A percentile compares a stretch with the other conserved stretches of the same genome.
Evolutionary conservation across 2,329 filamentous ascomycete genomes (phyloP).

Genomic region (Chaetothyriales sp.): DNA sequence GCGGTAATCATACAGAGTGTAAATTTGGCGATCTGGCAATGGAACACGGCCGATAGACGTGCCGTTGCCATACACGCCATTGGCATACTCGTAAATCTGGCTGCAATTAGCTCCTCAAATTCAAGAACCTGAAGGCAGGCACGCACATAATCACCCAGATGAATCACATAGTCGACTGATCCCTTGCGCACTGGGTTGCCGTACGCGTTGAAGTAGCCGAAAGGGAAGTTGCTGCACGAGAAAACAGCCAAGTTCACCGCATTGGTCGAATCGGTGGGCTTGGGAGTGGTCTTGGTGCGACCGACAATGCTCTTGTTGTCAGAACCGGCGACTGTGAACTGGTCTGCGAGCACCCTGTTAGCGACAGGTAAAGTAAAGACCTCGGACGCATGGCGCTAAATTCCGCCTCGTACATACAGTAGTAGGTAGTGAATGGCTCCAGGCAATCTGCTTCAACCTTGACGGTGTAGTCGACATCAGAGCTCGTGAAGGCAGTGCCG

Average conservation of each 20-base stretch:
- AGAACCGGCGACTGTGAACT: conserved; percentile 53
- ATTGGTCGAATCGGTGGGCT: conserved; percentile 39
- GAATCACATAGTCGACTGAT: conserved; percentile 44
- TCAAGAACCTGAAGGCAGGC: neutral
- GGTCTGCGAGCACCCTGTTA: conserved; percentile 35
- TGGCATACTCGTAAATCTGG: conserved; percentile 40
- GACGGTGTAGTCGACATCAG: conserved; percentile 60
- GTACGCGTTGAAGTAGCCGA: conserved; percentile 18
- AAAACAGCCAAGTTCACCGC: conserved; percentile 51
- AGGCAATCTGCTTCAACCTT: conserved; percentile 52
- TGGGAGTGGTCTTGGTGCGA: conserved; percentile 54
- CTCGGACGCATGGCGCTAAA: neutral
- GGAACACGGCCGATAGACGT: conserved; percentile 38
- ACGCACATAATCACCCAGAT: conserved; percentile 38
- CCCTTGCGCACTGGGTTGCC: conserved; percentile 43
- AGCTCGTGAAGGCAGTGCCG: conserved; percentile 52
- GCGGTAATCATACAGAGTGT: conserved; percentile 37
- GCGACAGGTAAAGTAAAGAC: neutral
- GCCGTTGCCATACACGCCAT: conserved; percentile 37
- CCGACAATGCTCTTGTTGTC: conserved; percentile 47
- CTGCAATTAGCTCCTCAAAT: neutral
- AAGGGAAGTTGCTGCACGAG: conserved; percentile 54
- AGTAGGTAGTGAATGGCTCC: conserved; percentile 47
- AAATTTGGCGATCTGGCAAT: conserved; percentile 37
- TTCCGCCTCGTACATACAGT: conserved; percentile 10